Evolutionary conservation across 768 basidiomycete genomes (phyloP).

Genomic region (Suillus decipiens): DNA sequence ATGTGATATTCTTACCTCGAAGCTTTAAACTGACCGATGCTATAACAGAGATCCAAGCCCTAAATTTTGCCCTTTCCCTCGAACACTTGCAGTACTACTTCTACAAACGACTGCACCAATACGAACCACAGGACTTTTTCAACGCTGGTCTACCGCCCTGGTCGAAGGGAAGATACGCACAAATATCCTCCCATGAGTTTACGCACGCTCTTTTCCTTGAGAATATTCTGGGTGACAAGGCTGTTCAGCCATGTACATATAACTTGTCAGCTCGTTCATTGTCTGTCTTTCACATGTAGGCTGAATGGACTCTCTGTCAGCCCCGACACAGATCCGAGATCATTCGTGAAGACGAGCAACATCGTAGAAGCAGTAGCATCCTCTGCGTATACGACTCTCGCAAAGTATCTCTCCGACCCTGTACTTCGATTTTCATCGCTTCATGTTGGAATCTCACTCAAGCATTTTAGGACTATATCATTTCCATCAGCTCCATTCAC

Average conservation of each 20-base stretch:
- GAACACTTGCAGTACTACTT: constrained; percentile 50
- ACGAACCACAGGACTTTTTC: constrained; percentile 45
- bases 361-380: constrained; percentile 56
- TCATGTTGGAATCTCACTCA: constrained; percentile 19
- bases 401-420: constrained; percentile 45
- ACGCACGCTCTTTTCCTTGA: constrained; percentile 57
- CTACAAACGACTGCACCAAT: constrained; percentile 47
- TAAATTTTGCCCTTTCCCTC: constrained; percentile 51
- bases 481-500: constrained; percentile 57
- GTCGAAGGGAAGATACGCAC: constrained; percentile 49
- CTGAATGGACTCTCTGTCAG: constrained; percentile 21
- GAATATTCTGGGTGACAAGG: constrained; percentile 42
- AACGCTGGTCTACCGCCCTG: constrained; percentile 49
- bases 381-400: constrained; percentile 60
- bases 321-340: constrained; percentile 45
- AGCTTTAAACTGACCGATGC: constrained; percentile 23
- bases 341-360: constrained; percentile 52
- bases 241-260: constrained; percentile 60
- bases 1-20: constrained; percentile 29
- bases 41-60: constrained; percentile 22
- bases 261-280: constrained; percentile 44
- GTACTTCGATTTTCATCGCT: constrained; percentile 31
- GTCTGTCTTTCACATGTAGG: not conserved
- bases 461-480: constrained; percentile 39
- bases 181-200: constrained; percentile 57